These are phyloP conservation scores for Paratinospora sagittata DNA, from an alignment of 164 flowering plant species.

Conservation along the genomic window DNA sequence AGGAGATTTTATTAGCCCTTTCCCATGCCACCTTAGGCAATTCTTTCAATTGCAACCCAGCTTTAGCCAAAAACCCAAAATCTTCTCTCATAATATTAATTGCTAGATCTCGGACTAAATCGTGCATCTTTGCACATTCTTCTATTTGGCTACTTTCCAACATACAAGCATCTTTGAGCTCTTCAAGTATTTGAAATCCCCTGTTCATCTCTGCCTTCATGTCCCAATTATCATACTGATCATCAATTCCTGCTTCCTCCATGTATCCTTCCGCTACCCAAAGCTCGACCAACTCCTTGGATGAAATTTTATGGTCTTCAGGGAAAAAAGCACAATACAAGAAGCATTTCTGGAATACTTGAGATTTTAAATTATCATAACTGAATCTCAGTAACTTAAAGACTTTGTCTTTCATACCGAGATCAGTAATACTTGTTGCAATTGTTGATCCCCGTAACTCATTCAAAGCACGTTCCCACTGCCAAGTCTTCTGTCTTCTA, in stretches of 20 bases:
- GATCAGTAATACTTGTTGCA: not conserved
- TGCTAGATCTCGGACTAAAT: slow-evolving; percentile 24
- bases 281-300: slow-evolving; percentile 13
- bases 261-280: slow-evolving; percentile 27
- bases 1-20: slow-evolving; percentile 15
- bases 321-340: slow-evolving; percentile 23
- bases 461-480: slow-evolving; percentile 22
- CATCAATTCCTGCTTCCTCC: not conserved
- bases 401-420: slow-evolving; percentile 6
- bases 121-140: slow-evolving; percentile 22
- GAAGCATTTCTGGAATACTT: slow-evolving; percentile 12
- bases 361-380: slow-evolving; percentile 9
- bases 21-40: slow-evolving; percentile 5
- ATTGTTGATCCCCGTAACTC: slow-evolving; percentile 6
- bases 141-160: slow-evolving; percentile 6
- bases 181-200: slow-evolving; percentile 21
- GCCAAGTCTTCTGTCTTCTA: not conserved
- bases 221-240: not conserved
- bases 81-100: slow-evolving; percentile 6
- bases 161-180: slow-evolving; percentile 13
- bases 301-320: slow-evolving; percentile 12
- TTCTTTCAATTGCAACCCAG: slow-evolving; percentile 11
- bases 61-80: slow-evolving; percentile 13
- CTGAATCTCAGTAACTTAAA: slow-evolving; percentile 16
- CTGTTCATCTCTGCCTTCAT: slow-evolving; percentile 9